These are phyloP conservation scores for Cadophora malorum DNA, from an alignment of 2,329 filamentous ascomycete genomes.

Conservation along the genomic window DNA sequence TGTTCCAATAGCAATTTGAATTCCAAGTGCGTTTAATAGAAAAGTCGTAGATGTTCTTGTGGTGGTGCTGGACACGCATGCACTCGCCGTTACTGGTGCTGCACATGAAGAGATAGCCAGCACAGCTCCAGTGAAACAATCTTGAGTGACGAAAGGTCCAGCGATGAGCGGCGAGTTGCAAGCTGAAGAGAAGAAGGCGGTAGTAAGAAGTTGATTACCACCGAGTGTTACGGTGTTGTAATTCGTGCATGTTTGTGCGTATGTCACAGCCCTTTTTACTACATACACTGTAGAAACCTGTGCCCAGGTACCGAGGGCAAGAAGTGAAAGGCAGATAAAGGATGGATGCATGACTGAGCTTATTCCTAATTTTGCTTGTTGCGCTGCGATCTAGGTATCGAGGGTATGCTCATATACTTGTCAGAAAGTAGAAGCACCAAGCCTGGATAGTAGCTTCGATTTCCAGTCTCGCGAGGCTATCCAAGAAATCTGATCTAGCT, in stretches of 20 bases:
- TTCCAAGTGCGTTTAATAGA: neutral
- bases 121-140: neutral
- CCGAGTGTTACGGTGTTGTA: neutral
- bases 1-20: neutral
- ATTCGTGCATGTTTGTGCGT: neutral
- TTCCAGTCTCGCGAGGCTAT: neutral
- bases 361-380: neutral
- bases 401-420: neutral
- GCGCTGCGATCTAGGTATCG: neutral
- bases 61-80: neutral
- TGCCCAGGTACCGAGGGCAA: neutral
- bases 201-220: neutral
- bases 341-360: neutral
- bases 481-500: neutral
- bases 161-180: neutral
- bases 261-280: neutral
- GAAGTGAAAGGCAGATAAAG: neutral
- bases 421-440: neutral
- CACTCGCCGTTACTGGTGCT: neutral
- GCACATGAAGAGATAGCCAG: neutral
- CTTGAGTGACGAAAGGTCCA: neutral
- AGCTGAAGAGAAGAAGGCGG: neutral
- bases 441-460: neutral
- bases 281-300: neutral
- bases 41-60: neutral